Percentiles rank a stretch among this genome's conserved stretches.
These are phyloP conservation scores for Colletotrichum sp. DNA, from an alignment of 2,329 filamentous ascomycete species.

Conservation along the genomic window DNA sequence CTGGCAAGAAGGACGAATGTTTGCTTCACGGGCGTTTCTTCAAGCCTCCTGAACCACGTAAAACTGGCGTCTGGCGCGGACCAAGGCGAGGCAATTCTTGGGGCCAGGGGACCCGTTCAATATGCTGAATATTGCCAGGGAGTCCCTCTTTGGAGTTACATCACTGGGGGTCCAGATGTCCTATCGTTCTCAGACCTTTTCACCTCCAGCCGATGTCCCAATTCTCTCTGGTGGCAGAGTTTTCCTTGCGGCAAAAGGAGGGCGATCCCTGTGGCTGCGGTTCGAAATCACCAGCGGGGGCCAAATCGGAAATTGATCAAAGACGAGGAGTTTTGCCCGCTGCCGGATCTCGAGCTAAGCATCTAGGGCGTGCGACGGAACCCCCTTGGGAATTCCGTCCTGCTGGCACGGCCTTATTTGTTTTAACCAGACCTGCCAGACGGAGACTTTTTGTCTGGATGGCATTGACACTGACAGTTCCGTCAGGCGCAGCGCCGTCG, in stretches of 20 bases:
- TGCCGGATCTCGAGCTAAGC: not conserved
- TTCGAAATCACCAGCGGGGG: not conserved
- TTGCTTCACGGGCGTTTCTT: not conserved
- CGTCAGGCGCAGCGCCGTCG: not conserved
- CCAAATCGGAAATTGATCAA: slow-evolving; percentile 10
- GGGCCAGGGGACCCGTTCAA: not conserved
- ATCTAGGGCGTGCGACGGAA: not conserved
- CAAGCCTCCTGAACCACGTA: not conserved
- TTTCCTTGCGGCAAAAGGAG: not conserved
- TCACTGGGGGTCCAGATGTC: not conserved
- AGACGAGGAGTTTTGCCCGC: not conserved
- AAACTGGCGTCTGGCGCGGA: not conserved
- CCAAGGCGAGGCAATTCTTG: not conserved
- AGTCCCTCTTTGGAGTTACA: not conserved
- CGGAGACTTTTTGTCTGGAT: not conserved
- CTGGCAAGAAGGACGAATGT: not conserved
- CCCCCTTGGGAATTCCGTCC: not conserved
- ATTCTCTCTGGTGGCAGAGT: not conserved
- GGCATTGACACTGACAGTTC: not conserved
- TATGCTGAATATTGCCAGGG: not conserved
- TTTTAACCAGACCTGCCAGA: not conserved
- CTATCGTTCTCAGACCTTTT: not conserved
- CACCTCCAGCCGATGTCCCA: not conserved
- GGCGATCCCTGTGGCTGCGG: not conserved
- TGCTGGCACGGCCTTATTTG: not conserved